Percentiles rank a stretch among this genome's conserved stretches.
Evolutionary conservation across 1,139 yeast species (phyloP).

Genomic region (Pichia sp.): DNA sequence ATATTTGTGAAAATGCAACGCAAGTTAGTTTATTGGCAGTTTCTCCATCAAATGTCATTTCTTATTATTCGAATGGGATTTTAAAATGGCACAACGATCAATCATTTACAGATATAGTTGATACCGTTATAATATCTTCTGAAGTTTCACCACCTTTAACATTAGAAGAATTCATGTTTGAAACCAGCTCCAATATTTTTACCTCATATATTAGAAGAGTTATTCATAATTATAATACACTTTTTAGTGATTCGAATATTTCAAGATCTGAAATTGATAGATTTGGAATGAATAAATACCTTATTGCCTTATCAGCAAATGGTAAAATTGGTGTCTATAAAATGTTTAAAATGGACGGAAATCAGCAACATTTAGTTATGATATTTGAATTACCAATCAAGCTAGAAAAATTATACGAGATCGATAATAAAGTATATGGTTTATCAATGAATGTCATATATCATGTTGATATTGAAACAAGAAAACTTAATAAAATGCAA

Average conservation of each 20-base stretch:
- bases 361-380: conserved; percentile 2
- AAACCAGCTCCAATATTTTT: conserved; percentile 34
- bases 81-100: conserved; percentile 44
- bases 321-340: conserved; percentile 43
- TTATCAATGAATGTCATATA: conserved; percentile 12
- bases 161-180: conserved; percentile 32
- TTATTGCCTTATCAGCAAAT: conserved; percentile 39
- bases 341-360: conserved; percentile 23
- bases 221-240: conserved; percentile 31
- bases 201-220: conserved; percentile 41
- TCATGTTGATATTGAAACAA: conserved; percentile 17
- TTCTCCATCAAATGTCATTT: conserved; percentile 17
- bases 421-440: conserved; percentile 18
- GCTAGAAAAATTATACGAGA: conserved; percentile 14
- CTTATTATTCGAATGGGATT: conserved; percentile 25
- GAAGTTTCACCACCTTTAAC: conserved; percentile 31
- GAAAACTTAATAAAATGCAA: conserved; percentile 11
- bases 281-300: conserved; percentile 46
- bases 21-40: conserved; percentile 19
- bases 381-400: conserved; percentile 25
- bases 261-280: conserved; percentile 10
- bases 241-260: conserved; percentile 17
- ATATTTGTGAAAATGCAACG: conserved; percentile 19
- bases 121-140: conserved; percentile 36
- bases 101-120: conserved; percentile 36